Evolutionary conservation across 768 basidiomycete species (phyloP).

Genomic region (Boletus rufocinnamomeus): DNA sequence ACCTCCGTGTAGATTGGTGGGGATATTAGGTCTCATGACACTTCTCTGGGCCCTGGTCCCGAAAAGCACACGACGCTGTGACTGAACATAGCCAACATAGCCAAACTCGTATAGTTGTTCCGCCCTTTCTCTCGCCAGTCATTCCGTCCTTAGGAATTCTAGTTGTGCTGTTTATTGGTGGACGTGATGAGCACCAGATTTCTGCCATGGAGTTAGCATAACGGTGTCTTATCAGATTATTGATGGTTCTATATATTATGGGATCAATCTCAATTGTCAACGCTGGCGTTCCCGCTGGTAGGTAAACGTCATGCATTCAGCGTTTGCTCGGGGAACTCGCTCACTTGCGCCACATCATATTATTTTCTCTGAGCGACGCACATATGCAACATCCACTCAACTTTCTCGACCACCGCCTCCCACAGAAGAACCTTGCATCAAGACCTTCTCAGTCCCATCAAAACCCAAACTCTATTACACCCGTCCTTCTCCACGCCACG

Average conservation of each 20-base stretch:
- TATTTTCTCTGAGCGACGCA: slow-evolving; percentile 10
- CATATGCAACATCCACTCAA: slow-evolving; percentile 26
- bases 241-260: not conserved
- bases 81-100: not conserved
- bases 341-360: slow-evolving; percentile 10
- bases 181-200: not conserved
- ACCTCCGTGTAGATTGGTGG: slow-evolving; percentile 24
- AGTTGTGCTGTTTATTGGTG: not conserved
- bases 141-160: not conserved
- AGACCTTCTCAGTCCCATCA: slow-evolving; percentile 47
- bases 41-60: slow-evolving; percentile 43
- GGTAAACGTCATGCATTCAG: slow-evolving; percentile 19
- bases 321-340: slow-evolving; percentile 15
- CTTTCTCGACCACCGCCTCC: slow-evolving; percentile 32
- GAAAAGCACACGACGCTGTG: slow-evolving; percentile 15
- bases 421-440: slow-evolving; percentile 30
- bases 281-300: not conserved
- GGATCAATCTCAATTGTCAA: too few species aligned
- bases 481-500: slow-evolving; percentile 40
- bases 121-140: not conserved
- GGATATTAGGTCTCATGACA: slow-evolving; percentile 43
- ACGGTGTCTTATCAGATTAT: not conserved
- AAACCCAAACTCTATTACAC: slow-evolving; percentile 47
- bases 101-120: not conserved
- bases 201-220: not conserved